Conservation (phyloP, 2,329 filamentous ascomycete species). For the Rutstroemia sp. region DNA sequence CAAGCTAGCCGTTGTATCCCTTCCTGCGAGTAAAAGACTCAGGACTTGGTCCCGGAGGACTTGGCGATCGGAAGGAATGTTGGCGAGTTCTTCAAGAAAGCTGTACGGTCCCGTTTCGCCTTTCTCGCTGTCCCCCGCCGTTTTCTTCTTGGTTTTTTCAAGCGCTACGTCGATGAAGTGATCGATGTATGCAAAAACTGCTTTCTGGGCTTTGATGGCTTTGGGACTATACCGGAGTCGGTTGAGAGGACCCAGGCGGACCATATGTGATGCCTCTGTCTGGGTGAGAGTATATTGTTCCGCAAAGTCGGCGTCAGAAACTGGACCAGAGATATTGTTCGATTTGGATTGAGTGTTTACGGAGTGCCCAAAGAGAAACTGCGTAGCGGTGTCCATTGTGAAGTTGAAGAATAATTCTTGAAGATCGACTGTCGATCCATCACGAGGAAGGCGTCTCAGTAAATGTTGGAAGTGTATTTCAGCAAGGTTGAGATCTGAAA, state of each 20-base stretch:
- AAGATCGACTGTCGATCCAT: constrained; percentile 41
- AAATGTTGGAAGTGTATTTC: constrained; percentile 45
- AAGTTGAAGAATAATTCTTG: constrained; percentile 50
- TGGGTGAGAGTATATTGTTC: background rate
- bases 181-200: background rate
- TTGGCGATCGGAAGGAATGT: constrained; percentile 35
- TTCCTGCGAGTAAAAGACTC: constrained; percentile 31
- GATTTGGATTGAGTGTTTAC: constrained; percentile 31
- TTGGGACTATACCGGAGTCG: background rate
- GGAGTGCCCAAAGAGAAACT: constrained; percentile 46
- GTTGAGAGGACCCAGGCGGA: background rate
- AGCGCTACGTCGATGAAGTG: constrained; percentile 6
- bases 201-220: background rate
- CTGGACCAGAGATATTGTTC: background rate
- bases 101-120: constrained; percentile 22
- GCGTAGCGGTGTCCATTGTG: constrained; percentile 28
- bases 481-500: constrained; percentile 60
- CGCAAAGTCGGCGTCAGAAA: background rate
- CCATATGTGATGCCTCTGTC: background rate
- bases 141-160: background rate
- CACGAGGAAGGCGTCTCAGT: constrained; percentile 1
- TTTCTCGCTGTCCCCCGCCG: background rate
- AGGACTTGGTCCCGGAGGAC: constrained; percentile 29
- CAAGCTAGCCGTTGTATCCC: constrained; percentile 35
- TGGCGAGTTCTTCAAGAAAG: constrained; percentile 42